Evolutionary conservation across 2,329 filamentous ascomycete species (phyloP).

Genomic region (Aspergillus pseudotamarii): DNA sequence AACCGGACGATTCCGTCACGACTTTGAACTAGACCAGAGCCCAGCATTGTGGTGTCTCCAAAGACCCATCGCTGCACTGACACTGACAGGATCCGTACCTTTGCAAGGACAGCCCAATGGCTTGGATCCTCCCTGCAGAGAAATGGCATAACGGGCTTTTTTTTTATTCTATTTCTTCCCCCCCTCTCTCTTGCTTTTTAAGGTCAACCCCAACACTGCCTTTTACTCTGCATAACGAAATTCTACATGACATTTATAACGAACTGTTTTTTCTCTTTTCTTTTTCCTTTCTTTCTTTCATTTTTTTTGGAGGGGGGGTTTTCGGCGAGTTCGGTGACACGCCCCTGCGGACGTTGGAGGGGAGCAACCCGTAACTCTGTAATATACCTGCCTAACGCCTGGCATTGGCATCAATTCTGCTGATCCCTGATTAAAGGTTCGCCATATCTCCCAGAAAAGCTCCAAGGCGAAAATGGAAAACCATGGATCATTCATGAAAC

Average conservation of each 20-base stretch:
- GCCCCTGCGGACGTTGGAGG: not conserved
- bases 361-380: not conserved
- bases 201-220: not conserved
- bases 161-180: not conserved
- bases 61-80: not conserved
- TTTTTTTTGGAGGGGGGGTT: too few species aligned
- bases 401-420: not conserved
- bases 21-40: not conserved
- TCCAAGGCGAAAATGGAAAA: not conserved
- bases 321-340: not conserved
- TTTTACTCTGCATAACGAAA: not conserved
- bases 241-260: not conserved
- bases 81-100: conserved; percentile 2
- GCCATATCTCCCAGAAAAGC: not conserved
- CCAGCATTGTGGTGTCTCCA: conserved; percentile 1
- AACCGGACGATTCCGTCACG: conserved; percentile 4
- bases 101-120: not conserved
- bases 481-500: not conserved
- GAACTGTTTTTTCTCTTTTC: not conserved
- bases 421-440: not conserved
- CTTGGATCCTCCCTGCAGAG: not conserved
- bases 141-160: not conserved
- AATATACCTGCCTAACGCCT: not conserved
- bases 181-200: not conserved
- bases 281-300: too few species aligned